A percentile compares a stretch with the other conserved stretches of the same genome.
These are phyloP conservation scores for Colletotrichum spinosum DNA, from an alignment of 2,329 filamentous ascomycete genomes.

Conservation along the genomic window DNA sequence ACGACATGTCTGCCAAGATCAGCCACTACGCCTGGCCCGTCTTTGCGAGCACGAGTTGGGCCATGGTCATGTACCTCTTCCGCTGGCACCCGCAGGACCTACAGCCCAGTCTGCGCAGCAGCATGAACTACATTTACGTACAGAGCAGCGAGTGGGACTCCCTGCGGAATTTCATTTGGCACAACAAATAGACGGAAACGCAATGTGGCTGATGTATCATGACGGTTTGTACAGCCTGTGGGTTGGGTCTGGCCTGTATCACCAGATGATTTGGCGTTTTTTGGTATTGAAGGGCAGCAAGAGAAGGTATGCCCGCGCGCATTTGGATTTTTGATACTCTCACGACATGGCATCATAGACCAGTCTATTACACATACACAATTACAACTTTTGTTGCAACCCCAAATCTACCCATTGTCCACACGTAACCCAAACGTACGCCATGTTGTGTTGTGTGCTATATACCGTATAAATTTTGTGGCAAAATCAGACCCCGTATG, in stretches of 20 bases:
- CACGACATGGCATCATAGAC: conserved; percentile 40
- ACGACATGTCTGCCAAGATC: conserved; percentile 59
- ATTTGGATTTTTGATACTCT: conserved; percentile 14
- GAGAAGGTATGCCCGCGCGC: conserved; percentile 3
- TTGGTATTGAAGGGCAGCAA: conserved; percentile 6
- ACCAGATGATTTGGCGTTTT: conserved; percentile 22
- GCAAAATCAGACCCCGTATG: too few species aligned
- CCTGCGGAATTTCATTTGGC: conserved; percentile 84
- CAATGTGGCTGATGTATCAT: background rate
- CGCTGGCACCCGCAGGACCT: conserved; percentile 90
- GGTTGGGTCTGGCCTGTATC: conserved; percentile 16
- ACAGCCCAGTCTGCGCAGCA: conserved; percentile 90
- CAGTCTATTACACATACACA: conserved; percentile 20
- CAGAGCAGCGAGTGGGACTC: conserved; percentile 93
- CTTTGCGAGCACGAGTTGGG: conserved; percentile 94
- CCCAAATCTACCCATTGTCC: background rate
- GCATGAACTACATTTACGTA: conserved; percentile 97
- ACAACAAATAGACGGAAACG: conserved; percentile 72
- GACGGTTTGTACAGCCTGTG: background rate
- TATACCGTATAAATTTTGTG: too few species aligned
- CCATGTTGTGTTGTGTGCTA: too few species aligned
- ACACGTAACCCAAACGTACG: too few species aligned
- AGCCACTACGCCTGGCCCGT: conserved; percentile 86
- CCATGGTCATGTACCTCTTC: conserved; percentile 94
- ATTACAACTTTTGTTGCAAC: conserved; percentile 6